These are phyloP conservation scores for Trichosporon asahii DNA, from an alignment of 1,284 basidiomycete genomes.

Conservation along the genomic window DNA sequence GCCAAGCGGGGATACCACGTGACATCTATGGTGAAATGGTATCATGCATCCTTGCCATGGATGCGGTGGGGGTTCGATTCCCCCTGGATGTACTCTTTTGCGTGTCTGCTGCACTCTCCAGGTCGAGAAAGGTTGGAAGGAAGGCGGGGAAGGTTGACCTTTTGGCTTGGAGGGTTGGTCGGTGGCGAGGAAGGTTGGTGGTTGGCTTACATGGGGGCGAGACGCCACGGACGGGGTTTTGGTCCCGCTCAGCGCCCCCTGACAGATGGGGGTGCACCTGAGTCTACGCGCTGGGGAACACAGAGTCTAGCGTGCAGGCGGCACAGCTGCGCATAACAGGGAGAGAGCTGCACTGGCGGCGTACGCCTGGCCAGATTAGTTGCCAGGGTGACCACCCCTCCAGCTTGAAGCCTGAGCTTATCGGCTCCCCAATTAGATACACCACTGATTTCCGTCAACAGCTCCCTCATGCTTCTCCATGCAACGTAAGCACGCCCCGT, in stretches of 20 bases:
- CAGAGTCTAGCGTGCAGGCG: neutral
- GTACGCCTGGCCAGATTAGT: neutral
- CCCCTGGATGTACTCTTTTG: conserved; percentile 11
- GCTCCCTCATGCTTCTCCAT: no score
- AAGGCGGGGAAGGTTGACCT: neutral
- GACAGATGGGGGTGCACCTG: neutral
- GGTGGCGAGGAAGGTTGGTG: neutral
- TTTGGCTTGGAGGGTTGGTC: neutral
- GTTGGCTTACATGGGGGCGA: neutral
- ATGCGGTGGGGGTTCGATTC: conserved; percentile 10
- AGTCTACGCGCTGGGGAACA: neutral
- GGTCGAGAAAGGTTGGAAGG: neutral
- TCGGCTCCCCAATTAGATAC: neutral
- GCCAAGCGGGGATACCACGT: neutral
- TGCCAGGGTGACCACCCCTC: neutral
- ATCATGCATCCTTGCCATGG: conserved; percentile 10
- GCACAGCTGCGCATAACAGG: no score
- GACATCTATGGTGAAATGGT: conserved; percentile 11
- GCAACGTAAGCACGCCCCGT: no score
- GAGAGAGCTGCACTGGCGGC: neutral
- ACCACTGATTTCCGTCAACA: no score
- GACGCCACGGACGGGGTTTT: neutral
- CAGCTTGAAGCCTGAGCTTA: neutral
- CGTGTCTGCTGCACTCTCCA: neutral
- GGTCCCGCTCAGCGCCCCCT: neutral